Evolutionary conservation across 225 moss, liverwort and hornwort genomes (phyloP).

Genomic region (Bryoerythrophyllum caledonicum): DNA sequence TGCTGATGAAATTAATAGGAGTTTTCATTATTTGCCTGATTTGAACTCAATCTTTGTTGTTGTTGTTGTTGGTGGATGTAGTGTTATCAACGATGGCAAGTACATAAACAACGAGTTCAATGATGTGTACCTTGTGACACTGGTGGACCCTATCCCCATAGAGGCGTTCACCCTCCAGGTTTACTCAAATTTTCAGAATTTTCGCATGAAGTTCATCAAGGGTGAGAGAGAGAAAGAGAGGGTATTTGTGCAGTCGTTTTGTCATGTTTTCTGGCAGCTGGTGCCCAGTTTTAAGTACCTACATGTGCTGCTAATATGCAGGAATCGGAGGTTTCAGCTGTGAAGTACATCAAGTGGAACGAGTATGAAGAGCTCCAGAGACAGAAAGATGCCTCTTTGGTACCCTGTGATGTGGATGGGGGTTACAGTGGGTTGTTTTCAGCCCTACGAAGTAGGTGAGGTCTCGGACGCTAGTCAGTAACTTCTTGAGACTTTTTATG

Average conservation of each 20-base stretch:
- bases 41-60: not conserved
- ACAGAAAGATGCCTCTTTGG: constrained; percentile 67
- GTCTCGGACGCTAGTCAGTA: constrained; percentile 14
- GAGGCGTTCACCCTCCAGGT: constrained; percentile 94
- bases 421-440: constrained; percentile 71
- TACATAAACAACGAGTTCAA: constrained; percentile 92
- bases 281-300: not conserved
- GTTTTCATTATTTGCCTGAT: constrained; percentile 17
- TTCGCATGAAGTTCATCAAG: not conserved
- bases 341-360: constrained; percentile 90
- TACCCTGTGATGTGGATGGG: constrained; percentile 62
- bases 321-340: constrained; percentile 92
- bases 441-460: constrained; percentile 71
- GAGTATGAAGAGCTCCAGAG: constrained; percentile 66
- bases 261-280: not conserved
- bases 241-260: not conserved
- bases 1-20: not conserved
- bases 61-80: constrained; percentile 32
- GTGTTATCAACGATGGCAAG: constrained; percentile 78
- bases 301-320: constrained; percentile 31
- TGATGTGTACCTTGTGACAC: constrained; percentile 93
- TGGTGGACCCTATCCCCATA: constrained; percentile 81
- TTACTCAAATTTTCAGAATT: constrained; percentile 9
- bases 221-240: not conserved
- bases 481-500: constrained; percentile 1